phyloP scores from a whole-genome alignment of 2,329 filamentous ascomycete species.

The Penicillium sp. region DNA sequence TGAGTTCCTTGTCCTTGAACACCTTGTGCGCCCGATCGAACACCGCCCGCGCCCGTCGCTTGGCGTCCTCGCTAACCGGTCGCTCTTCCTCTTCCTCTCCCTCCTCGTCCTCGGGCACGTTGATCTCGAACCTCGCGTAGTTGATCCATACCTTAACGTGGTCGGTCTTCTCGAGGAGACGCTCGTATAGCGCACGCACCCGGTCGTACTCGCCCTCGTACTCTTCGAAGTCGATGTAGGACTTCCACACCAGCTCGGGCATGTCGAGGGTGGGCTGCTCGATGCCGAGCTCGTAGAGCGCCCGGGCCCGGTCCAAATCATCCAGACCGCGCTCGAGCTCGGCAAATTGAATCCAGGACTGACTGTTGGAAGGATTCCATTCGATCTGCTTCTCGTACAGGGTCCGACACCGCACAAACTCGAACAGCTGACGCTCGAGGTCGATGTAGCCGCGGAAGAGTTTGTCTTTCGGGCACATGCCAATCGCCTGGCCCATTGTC shows the following conservation, averaged over 20 bases:
- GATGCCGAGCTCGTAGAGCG: slow-evolving; percentile 88
- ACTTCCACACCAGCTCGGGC: slow-evolving; percentile 96
- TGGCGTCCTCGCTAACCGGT: slow-evolving; percentile 74
- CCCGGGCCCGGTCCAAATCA: slow-evolving; percentile 79
- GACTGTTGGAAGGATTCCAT: slow-evolving; percentile 83
- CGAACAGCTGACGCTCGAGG: slow-evolving; percentile 86
- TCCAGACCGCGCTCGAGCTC: slow-evolving; percentile 88
- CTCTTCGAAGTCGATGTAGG: slow-evolving; percentile 98
- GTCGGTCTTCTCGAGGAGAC: slow-evolving; percentile 87
- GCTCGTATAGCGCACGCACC: slow-evolving; percentile 78
- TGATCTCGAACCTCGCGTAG: slow-evolving; percentile 97
- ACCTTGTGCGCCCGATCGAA: slow-evolving; percentile 81
- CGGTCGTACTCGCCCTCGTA: slow-evolving; percentile 87
- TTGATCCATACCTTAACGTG: slow-evolving; percentile 99
- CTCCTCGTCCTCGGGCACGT: slow-evolving; percentile 70
- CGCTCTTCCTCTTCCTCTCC: slow-evolving; percentile 58
- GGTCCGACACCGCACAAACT: slow-evolving; percentile 85
- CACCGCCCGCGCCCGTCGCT: slow-evolving; percentile 71
- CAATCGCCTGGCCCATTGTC: slow-evolving; percentile 81
- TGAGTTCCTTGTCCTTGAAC: slow-evolving; percentile 85
- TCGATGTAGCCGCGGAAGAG: slow-evolving; percentile 92
- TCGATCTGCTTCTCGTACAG: slow-evolving; percentile 92
- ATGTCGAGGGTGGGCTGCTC: slow-evolving; percentile 82
- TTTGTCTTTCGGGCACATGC: slow-evolving; percentile 93
- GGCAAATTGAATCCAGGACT: slow-evolving; percentile 95